A percentile compares a stretch with the other conserved stretches of the same genome.
Conservation (phyloP, 1,139 yeast species). For the Blastobotrys arbuscula region DNA sequence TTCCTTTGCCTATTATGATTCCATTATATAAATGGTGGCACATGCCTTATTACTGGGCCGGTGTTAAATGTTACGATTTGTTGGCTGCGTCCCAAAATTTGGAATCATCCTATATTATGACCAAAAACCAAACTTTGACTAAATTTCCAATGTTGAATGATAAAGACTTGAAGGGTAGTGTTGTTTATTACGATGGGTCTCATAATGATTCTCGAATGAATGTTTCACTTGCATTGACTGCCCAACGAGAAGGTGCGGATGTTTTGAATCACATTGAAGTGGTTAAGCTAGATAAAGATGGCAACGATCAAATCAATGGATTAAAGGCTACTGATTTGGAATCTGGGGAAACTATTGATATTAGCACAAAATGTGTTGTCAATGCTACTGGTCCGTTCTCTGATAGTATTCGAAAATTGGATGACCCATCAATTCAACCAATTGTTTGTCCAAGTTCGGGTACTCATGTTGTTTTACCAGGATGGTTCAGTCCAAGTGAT, state of each 20-base stretch:
- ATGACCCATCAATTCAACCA: constrained; percentile 48
- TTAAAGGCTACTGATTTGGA: constrained; percentile 72
- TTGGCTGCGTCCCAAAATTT: constrained; percentile 88
- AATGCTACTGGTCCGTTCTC: constrained; percentile 96
- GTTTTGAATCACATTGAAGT: constrained; percentile 85
- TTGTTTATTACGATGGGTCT: constrained; percentile 92
- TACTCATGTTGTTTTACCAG: constrained; percentile 88
- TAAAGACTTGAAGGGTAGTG: constrained; percentile 75
- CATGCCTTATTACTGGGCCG: constrained; percentile 88
- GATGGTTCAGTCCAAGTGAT: constrained; percentile 81
- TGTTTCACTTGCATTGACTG: constrained; percentile 78
- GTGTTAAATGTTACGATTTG: constrained; percentile 88
- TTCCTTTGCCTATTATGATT: constrained; percentile 86
- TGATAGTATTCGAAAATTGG: constrained; percentile 82
- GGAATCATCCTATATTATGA: constrained; percentile 69
- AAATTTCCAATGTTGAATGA: constrained; percentile 86
- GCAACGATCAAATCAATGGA: constrained; percentile 60
- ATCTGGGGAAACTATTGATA: constrained; percentile 39
- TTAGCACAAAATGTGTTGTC: constrained; percentile 69
- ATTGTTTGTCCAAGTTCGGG: constrained; percentile 96
- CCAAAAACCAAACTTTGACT: constrained; percentile 61
- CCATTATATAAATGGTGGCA: constrained; percentile 97
- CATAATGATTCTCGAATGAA: constrained; percentile 93
- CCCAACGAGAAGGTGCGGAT: constrained; percentile 83
- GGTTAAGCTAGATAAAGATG: constrained; percentile 62